A percentile compares a stretch with the other conserved stretches of the same genome.
Evolutionary conservation across 768 basidiomycete genomes (phyloP).

Genomic region (Pleurotus djamor): DNA sequence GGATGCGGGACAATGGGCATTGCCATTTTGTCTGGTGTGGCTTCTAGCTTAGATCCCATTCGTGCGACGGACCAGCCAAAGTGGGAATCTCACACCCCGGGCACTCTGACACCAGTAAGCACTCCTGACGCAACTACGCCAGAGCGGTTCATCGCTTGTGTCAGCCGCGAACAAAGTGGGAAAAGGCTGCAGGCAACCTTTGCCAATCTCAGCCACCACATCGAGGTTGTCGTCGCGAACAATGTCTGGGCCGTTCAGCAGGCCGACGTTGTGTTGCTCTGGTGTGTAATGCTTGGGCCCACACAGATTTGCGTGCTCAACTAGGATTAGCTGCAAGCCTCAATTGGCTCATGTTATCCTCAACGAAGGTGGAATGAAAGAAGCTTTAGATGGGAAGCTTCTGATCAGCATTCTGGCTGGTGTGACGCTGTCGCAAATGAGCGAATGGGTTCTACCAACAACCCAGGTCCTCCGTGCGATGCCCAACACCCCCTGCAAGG

Average conservation of each 20-base stretch:
- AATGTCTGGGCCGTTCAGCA: slow-evolving; percentile 73
- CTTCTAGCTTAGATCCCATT: slow-evolving; percentile 69
- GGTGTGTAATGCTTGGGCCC: slow-evolving; percentile 45
- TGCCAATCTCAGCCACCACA: slow-evolving; percentile 51
- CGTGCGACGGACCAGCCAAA: slow-evolving; percentile 33
- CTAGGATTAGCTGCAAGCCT: slow-evolving; percentile 79
- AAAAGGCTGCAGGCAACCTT: slow-evolving; percentile 65
- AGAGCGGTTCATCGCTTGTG: slow-evolving; percentile 82
- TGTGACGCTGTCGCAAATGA: slow-evolving; percentile 82
- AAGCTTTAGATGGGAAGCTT: slow-evolving; percentile 86
- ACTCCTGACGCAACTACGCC: slow-evolving; percentile 72
- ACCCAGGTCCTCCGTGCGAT: slow-evolving; percentile 92
- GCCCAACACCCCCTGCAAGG: slow-evolving; percentile 98
- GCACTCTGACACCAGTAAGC: slow-evolving; percentile 68
- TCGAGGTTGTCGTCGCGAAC: slow-evolving; percentile 66
- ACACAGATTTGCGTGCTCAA: background rate
- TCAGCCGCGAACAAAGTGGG: slow-evolving; percentile 75
- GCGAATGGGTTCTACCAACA: slow-evolving; percentile 67
- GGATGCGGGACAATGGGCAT: slow-evolving; percentile 99
- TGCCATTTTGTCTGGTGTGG: slow-evolving; percentile 90
- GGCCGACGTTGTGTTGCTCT: slow-evolving; percentile 85
- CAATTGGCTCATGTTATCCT: slow-evolving; percentile 81
- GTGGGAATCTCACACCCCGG: slow-evolving; percentile 71
- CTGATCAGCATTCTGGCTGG: slow-evolving; percentile 98
- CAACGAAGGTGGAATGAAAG: slow-evolving; percentile 67